Percentiles rank a stretch among this genome's conserved stretches.
Evolutionary conservation across 495 filamentous ascomycete genomes (phyloP).

Genomic region (Bacidia gigantensis): DNA sequence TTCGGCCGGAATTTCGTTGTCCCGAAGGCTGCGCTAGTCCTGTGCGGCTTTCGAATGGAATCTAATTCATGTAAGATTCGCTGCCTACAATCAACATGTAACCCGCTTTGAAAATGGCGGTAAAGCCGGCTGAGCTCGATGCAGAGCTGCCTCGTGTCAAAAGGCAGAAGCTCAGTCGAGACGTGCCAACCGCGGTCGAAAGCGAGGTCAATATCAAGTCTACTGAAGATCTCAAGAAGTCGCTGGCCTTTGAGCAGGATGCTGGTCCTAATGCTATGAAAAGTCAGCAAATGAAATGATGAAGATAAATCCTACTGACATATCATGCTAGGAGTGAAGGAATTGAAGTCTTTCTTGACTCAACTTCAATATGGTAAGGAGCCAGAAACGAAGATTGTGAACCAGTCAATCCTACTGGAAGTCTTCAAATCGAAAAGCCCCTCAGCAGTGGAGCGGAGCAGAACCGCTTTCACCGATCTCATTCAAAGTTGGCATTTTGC

Average conservation of each 20-base stretch:
- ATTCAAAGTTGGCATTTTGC: conserved; percentile 71
- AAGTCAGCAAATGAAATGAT: conserved; percentile 31
- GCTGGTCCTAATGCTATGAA: conserved; percentile 40
- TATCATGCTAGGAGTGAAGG: conserved; percentile 47
- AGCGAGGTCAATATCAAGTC: conserved; percentile 39
- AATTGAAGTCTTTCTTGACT: conserved; percentile 64
- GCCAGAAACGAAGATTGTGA: conserved; percentile 33
- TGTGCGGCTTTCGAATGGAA: too few relatives aligned
- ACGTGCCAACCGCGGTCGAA: conserved; percentile 5
- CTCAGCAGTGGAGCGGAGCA: conserved; percentile 37
- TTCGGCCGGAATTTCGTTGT: too few relatives aligned
- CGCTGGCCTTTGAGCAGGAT: conserved; percentile 58
- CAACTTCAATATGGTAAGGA: conserved; percentile 42
- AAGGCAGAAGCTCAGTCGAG: conserved; percentile 28
- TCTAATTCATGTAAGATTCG: too few relatives aligned
- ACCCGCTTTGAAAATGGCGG: too few relatives aligned
- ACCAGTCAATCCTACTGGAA: conserved; percentile 49
- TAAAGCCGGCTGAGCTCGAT: too few relatives aligned
- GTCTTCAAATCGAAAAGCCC: conserved; percentile 59
- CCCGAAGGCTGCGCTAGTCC: too few relatives aligned
- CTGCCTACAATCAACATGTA: too few relatives aligned
- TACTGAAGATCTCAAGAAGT: conserved; percentile 42
- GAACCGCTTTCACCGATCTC: conserved; percentile 54
- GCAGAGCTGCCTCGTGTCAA: conserved; percentile 24
- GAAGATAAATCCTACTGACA: not conserved